Conservation (phyloP, 768 basidiomycete species). For the Russula olivacea region DNA sequence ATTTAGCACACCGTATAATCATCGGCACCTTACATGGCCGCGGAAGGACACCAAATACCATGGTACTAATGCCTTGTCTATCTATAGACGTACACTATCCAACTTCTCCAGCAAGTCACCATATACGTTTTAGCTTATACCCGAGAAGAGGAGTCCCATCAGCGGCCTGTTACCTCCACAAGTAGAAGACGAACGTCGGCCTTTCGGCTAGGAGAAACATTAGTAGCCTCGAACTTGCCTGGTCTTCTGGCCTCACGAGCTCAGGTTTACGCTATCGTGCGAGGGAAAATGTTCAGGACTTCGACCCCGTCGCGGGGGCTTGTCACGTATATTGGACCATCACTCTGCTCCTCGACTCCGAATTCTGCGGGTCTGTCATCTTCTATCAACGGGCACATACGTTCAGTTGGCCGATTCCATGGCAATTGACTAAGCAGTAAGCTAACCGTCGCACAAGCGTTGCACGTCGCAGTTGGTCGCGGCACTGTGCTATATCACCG, state of each 20-base stretch:
- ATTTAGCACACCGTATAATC: no score
- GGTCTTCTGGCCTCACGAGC: not conserved
- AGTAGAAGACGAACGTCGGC: not conserved
- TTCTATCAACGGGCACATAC: slow-evolving; percentile 3
- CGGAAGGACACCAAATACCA: not conserved
- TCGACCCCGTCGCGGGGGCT: slow-evolving; percentile 10
- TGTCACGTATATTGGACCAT: slow-evolving; percentile 21
- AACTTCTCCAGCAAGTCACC: not conserved
- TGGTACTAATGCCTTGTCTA: not conserved
- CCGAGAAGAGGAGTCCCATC: not conserved
- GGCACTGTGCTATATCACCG: no score
- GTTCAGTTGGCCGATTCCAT: no score
- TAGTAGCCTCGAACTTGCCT: not conserved
- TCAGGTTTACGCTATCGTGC: not conserved
- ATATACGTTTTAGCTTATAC: not conserved
- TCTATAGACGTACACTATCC: not conserved
- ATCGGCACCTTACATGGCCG: not conserved
- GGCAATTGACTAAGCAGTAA: no score
- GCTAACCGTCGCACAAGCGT: no score
- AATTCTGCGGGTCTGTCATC: slow-evolving; percentile 30
- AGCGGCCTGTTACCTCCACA: not conserved
- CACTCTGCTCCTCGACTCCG: slow-evolving; percentile 18
- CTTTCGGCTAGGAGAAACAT: no score
- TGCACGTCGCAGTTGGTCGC: no score
- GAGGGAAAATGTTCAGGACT: slow-evolving; percentile 7